Evolutionary conservation across 2,329 filamentous ascomycete genomes (phyloP).

Genomic region (Ophiocordyceps australis): DNA sequence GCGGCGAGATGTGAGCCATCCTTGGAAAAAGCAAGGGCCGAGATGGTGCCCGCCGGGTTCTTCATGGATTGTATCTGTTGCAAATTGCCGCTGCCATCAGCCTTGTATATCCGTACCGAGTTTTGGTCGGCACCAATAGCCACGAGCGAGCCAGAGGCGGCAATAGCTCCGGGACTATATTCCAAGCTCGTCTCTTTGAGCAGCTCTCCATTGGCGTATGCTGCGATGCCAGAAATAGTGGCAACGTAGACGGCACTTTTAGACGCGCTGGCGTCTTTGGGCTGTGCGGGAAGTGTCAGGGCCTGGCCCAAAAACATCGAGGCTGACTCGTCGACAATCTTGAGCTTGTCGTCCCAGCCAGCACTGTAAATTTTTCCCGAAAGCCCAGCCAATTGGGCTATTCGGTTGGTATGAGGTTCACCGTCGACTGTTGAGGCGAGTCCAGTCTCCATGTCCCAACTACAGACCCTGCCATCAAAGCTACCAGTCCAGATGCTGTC

Average conservation of each 20-base stretch:
- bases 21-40: constrained; percentile 66
- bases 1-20: constrained; percentile 64
- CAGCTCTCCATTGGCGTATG: constrained; percentile 42
- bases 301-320: constrained; percentile 57
- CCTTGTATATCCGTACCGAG: constrained; percentile 51
- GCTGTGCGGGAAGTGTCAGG: constrained; percentile 57
- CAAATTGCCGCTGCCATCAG: constrained; percentile 36
- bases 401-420: constrained; percentile 68
- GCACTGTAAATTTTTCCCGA: constrained; percentile 60
- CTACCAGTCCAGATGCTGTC: constrained; percentile 74
- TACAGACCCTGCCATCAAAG: constrained; percentile 73
- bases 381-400: constrained; percentile 52
- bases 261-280: constrained; percentile 50
- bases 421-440: constrained; percentile 57
- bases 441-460: constrained; percentile 63
- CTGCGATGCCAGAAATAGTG: constrained; percentile 28
- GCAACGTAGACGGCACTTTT: constrained; percentile 36
- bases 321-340: constrained; percentile 56
- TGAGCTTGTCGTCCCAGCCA: constrained; percentile 86
- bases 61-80: constrained; percentile 37
- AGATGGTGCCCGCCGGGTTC: constrained; percentile 54
- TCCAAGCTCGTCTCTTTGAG: constrained; percentile 39
- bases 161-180: constrained; percentile 52
- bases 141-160: constrained; percentile 46
- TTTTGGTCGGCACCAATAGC: constrained; percentile 65